Conservation (phyloP, 805 yeast species). For the Lachancea kluyveri region DNA sequence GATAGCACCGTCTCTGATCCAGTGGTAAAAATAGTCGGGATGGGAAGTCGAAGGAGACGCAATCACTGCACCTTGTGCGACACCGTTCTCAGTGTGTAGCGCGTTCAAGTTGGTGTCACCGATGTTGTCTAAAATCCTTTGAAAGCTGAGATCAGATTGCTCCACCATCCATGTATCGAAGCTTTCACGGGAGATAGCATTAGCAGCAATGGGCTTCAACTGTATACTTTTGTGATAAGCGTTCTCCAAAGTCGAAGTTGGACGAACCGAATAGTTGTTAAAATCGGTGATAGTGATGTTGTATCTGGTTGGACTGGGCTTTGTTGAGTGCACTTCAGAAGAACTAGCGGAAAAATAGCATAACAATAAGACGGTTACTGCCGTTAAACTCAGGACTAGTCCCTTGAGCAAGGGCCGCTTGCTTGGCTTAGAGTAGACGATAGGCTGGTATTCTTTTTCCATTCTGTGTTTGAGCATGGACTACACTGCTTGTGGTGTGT, state of each 20-base stretch:
- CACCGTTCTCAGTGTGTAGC: constrained; percentile 30
- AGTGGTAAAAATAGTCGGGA: constrained; percentile 85
- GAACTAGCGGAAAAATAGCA: too few species aligned
- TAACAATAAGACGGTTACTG: too few species aligned
- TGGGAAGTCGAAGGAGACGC: constrained; percentile 70
- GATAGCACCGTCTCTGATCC: constrained; percentile 88
- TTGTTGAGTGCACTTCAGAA: too few species aligned
- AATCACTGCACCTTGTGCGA: constrained; percentile 63
- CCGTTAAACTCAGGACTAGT: too few species aligned
- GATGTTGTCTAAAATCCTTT: constrained; percentile 41
- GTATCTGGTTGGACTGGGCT: too few species aligned
- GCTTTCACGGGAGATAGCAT: constrained; percentile 8
- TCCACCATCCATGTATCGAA: constrained; percentile 8
- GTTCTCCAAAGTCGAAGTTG: constrained; percentile 4
- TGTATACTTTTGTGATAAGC: constrained; percentile 6
- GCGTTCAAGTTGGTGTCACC: constrained; percentile 35
- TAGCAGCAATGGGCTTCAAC: constrained; percentile 5
- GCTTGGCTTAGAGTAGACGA: too few species aligned
- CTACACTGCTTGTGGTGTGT: too few species aligned
- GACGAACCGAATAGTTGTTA: not conserved
- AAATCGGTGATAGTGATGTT: constrained; percentile 7
- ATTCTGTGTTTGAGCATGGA: too few species aligned
- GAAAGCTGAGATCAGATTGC: constrained; percentile 26
- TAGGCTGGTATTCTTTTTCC: too few species aligned
- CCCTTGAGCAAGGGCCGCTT: too few species aligned